These are phyloP conservation scores for Pachysolen tannophilus DNA, from an alignment of 805 yeast genomes.

Conservation along the genomic window DNA sequence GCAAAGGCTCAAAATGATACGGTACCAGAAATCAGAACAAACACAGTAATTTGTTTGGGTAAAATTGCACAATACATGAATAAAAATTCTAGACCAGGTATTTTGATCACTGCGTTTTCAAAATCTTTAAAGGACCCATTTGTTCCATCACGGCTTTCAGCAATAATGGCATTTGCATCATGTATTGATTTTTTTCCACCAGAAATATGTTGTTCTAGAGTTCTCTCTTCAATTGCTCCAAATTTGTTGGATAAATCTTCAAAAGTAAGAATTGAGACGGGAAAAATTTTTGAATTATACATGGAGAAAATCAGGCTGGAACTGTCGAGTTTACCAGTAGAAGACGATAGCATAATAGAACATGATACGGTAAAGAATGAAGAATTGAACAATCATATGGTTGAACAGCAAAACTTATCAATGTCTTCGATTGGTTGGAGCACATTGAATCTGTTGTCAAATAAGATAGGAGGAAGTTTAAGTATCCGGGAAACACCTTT, in stretches of 20 bases:
- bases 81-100: constrained; percentile 51
- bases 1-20: constrained; percentile 80
- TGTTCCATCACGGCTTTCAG: constrained; percentile 66
- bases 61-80: constrained; percentile 56
- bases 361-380: constrained; percentile 13
- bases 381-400: constrained; percentile 4
- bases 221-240: constrained; percentile 79
- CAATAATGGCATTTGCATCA: constrained; percentile 64
- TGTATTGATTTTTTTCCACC: constrained; percentile 62
- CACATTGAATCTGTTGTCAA: constrained; percentile 5
- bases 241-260: constrained; percentile 69
- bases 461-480: no score
- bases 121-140: constrained; percentile 77
- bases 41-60: constrained; percentile 63
- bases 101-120: constrained; percentile 79
- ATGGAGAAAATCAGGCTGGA: constrained; percentile 44
- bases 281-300: constrained; percentile 55
- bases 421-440: constrained; percentile 16
- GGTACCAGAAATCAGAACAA: constrained; percentile 68
- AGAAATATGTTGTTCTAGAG: constrained; percentile 69
- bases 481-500: no score
- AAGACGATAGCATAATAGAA: constrained; percentile 7
- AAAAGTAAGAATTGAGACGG: constrained; percentile 68
- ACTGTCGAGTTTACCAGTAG: constrained; percentile 27
- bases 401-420: constrained; percentile 14